Conservation (phyloP, 306 rosid species). For the Pueraria montana region DNA sequence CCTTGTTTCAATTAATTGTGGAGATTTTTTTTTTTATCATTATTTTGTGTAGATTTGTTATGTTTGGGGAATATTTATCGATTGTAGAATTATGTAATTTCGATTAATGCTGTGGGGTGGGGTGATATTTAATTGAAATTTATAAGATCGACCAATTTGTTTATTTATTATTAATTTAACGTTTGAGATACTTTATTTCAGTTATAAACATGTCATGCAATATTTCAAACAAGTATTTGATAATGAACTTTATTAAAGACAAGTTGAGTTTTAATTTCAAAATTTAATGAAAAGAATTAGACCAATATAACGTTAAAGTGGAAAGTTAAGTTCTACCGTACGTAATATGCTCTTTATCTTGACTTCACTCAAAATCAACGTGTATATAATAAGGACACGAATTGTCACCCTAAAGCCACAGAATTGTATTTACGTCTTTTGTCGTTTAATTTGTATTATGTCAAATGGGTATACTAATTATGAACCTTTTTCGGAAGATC, state of each 20-base stretch:
- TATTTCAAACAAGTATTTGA: neutral
- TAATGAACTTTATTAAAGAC: neutral
- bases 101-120: neutral
- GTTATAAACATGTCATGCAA: neutral
- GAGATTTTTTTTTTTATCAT: no score
- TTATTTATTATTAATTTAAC: neutral
- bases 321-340: neutral
- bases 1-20: neutral
- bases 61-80: neutral
- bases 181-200: neutral
- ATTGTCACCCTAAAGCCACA: neutral
- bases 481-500: conserved; percentile 48
- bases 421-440: conserved; percentile 1
- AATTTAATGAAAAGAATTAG: neutral
- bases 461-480: conserved; percentile 40
- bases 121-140: neutral
- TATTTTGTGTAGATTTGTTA: no score
- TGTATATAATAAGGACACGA: neutral
- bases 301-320: neutral
- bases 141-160: neutral
- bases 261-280: neutral
- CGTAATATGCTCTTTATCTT: conserved; percentile 1
- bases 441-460: conserved; percentile 23
- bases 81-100: neutral
- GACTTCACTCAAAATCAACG: conserved; percentile 11